phyloP scores from a whole-genome alignment of 768 basidiomycete species.

The Xanthoconium stramineum region DNA sequence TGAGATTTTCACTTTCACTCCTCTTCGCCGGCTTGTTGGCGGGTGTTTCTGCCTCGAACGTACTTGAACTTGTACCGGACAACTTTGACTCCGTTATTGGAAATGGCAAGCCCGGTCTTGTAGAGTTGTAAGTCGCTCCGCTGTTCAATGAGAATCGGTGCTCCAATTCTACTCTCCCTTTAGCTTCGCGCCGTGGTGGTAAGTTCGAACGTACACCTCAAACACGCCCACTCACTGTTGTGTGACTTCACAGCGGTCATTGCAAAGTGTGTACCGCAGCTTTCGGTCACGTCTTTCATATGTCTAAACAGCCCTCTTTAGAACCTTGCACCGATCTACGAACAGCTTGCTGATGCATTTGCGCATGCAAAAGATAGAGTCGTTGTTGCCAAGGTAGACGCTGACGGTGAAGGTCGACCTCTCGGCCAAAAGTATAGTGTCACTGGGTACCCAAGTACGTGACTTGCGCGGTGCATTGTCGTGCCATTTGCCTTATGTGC shows the following conservation, averaged over 20 bases:
- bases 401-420: constrained; percentile 80
- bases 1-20: constrained; percentile 58
- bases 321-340: constrained; percentile 87
- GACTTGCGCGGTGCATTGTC: neutral
- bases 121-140: constrained; percentile 74
- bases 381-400: constrained; percentile 87
- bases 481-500: constrained; percentile 2
- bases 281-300: neutral
- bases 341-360: constrained; percentile 88
- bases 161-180: neutral
- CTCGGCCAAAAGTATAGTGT: constrained; percentile 78
- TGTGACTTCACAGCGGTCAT: constrained; percentile 55
- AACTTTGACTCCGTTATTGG: constrained; percentile 80
- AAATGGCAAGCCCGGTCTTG: constrained; percentile 76
- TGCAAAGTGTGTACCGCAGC: constrained; percentile 62
- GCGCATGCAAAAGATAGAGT: constrained; percentile 77
- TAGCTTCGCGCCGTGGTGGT: constrained; percentile 92
- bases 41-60: constrained; percentile 70
- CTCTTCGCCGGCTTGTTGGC: constrained; percentile 56
- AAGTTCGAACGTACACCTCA: constrained; percentile 27
- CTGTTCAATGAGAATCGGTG: neutral
- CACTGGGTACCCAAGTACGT: constrained; percentile 81
- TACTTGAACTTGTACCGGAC: constrained; percentile 69
- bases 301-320: neutral
- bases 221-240: neutral